Evolutionary conservation across 768 basidiomycete species (phyloP).

Genomic region (Tulasnella sp.): DNA sequence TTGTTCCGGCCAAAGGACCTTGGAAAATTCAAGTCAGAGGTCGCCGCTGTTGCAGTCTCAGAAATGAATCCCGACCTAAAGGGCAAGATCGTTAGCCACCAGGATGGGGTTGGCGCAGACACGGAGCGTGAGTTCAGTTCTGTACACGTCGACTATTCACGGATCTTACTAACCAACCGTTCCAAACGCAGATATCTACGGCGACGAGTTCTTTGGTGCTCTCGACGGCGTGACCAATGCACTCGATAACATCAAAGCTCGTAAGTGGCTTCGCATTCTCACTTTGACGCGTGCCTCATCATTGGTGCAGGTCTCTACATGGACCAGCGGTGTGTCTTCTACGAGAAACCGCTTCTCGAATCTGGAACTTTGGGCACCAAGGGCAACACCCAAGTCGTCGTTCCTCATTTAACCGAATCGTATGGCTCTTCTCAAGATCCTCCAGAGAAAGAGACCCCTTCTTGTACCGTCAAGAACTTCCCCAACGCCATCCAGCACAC

Average conservation of each 20-base stretch:
- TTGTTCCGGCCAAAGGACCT: conserved; percentile 94
- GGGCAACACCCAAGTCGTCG: conserved; percentile 92
- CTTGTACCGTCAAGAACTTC: conserved; percentile 98
- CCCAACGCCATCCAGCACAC: conserved; percentile 97
- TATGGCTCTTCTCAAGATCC: conserved; percentile 98
- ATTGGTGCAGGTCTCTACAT: conserved; percentile 75
- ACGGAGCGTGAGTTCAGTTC: conserved; percentile 72
- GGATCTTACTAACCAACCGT: not conserved
- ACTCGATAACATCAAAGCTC: conserved; percentile 92
- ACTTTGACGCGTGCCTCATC: conserved; percentile 21
- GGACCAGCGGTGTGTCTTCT: conserved; percentile 97
- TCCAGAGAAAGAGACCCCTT: conserved; percentile 94
- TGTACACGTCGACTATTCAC: conserved; percentile 24
- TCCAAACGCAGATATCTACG: conserved; percentile 67
- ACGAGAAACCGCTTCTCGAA: conserved; percentile 90
- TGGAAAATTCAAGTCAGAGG: conserved; percentile 95
- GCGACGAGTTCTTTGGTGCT: conserved; percentile 77
- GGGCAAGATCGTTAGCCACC: conserved; percentile 81
- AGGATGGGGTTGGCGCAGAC: conserved; percentile 88
- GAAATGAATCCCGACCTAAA: conserved; percentile 93
- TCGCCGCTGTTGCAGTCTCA: conserved; percentile 82
- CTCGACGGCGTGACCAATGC: conserved; percentile 97
- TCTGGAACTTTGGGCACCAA: conserved; percentile 98
- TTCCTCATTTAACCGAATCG: conserved; percentile 92
- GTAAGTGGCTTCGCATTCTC: conserved; percentile 47